Evolutionary conservation across 1,284 basidiomycete genomes (phyloP), one percentile per base, ranked within the genome.

Genomic region (Pseudozyma pruni): DNA sequence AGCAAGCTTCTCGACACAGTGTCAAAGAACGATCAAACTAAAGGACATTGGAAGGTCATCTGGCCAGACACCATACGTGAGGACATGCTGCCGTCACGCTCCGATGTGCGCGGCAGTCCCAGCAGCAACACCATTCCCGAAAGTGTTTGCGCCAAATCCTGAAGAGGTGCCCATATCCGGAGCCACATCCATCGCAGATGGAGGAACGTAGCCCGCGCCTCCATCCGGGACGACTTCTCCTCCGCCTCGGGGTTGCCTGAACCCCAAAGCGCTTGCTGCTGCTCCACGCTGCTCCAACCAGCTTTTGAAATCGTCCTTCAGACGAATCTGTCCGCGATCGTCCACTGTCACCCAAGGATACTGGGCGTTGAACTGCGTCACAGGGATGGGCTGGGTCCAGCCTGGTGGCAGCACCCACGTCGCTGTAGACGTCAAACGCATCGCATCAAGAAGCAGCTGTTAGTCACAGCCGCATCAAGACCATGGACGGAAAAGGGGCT

Each of bases 371-470:
- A 66, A 54, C 38, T 72, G 69, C n/a, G 58, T 58, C 34, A 48
- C 40, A 0, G 69, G 69, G n/a, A 72, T 72, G 8, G 69, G 62
- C 42, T 61, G 58, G 33, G 48, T 59, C 69, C 69, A 72, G 22
- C 39, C 40, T 2, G 8, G 25, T 8, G 49, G 54, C 32, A 66
- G 35, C 10, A 72, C 46, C 69, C 69, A 72, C 7, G 54, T 58
- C 8, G 69, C 69, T 72, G 35, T 23, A 11, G 1, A 7, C 2
- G 8, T 9, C 40, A 10, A 29, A 34, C 14, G 9, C 17, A 34
- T n/a, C n/a, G n/a, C 27, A 29, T 29, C 27, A 11, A 29, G 11
- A 6, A 6, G 27, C 27, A 29, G 11, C 6, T 29, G 27, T 29
- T 29, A 35, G 34, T 39, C 33, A n/a, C n/a, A 34, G 23, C 34